Conservation (phyloP, 1,139 yeast species). For the Ogataea hybrid region DNA sequence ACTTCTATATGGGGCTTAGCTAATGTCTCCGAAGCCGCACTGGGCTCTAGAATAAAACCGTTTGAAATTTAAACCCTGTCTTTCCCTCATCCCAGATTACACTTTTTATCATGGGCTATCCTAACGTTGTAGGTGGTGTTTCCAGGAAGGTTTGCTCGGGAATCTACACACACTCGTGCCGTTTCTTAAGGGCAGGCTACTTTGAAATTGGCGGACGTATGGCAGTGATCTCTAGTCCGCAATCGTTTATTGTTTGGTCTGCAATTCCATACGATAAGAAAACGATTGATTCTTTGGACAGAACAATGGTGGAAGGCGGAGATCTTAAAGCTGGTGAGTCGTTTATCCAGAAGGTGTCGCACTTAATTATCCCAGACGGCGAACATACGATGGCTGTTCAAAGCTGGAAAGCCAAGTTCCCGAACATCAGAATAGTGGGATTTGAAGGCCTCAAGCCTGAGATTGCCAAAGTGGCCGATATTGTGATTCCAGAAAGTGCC, state of each 20-base stretch:
- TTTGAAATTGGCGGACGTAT: conserved; percentile 61
- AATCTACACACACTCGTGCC: conserved; percentile 48
- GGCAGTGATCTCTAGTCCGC: conserved; percentile 40
- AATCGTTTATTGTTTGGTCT: conserved; percentile 49
- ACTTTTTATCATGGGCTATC: conserved; percentile 29
- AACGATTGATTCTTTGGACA: conserved; percentile 40
- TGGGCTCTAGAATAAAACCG: not conserved
- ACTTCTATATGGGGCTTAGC: no score
- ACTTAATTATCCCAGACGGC: conserved; percentile 50
- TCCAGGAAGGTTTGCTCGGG: conserved; percentile 46
- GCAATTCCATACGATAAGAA: conserved; percentile 58
- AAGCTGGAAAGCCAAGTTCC: conserved; percentile 48
- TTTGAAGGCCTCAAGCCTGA: conserved; percentile 39
- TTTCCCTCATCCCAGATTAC: not conserved
- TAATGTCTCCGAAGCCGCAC: not conserved
- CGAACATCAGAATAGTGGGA: conserved; percentile 50
- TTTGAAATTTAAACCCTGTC: not conserved
- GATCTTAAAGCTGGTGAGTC: conserved; percentile 34
- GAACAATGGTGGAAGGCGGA: conserved; percentile 23
- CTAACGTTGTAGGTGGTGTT: conserved; percentile 39
- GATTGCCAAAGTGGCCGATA: conserved; percentile 37
- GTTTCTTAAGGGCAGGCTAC: conserved; percentile 40
- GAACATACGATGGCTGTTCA: conserved; percentile 59
- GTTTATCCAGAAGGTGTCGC: conserved; percentile 37
- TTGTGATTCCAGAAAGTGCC: conserved; percentile 31